These are phyloP conservation scores for Conidiobolus incongruus DNA, from an alignment of 371 early-diverging fungal species.

Conservation along the genomic window DNA sequence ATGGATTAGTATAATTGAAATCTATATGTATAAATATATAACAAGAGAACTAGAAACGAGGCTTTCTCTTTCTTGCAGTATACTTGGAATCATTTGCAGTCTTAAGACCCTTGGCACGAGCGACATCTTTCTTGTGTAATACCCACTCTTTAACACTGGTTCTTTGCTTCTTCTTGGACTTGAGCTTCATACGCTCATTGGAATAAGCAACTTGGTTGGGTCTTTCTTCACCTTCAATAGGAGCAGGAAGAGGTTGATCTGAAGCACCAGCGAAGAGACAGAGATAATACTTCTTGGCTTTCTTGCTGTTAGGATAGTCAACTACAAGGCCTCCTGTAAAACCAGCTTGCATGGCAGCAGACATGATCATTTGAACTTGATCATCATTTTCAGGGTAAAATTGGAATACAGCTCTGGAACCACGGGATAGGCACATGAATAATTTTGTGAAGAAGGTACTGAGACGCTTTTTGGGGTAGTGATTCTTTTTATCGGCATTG, in stretches of 20 bases:
- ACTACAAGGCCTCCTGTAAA: conserved; percentile 94
- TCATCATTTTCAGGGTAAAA: conserved; percentile 95
- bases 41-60: conserved; percentile 68
- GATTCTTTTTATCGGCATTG: conserved; percentile 77
- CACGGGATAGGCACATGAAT: conserved; percentile 66
- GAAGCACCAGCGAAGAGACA: conserved; percentile 80
- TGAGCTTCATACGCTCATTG: no score
- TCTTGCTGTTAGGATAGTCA: conserved; percentile 92
- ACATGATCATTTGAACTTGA: conserved; percentile 85
- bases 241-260: conserved; percentile 46
- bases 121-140: conserved; percentile 71
- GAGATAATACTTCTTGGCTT: conserved; percentile 90
- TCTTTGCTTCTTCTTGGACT: conserved; percentile 11
- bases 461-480: conserved; percentile 67
- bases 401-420: conserved; percentile 93
- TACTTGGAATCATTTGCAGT: conserved; percentile 87
- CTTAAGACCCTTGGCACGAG: conserved; percentile 62
- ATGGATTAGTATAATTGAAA: no score
- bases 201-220: conserved; percentile 13
- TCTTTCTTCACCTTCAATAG: conserved; percentile 45
- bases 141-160: conserved; percentile 83
- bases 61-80: conserved; percentile 80
- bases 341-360: conserved; percentile 71
- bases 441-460: conserved; percentile 82
- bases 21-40: no score